Evolutionary conservation across 148 eudicot genomes (phyloP), one percentile per base, ranked within the genome.

Genomic region (Fagopyrum tataricum): DNA sequence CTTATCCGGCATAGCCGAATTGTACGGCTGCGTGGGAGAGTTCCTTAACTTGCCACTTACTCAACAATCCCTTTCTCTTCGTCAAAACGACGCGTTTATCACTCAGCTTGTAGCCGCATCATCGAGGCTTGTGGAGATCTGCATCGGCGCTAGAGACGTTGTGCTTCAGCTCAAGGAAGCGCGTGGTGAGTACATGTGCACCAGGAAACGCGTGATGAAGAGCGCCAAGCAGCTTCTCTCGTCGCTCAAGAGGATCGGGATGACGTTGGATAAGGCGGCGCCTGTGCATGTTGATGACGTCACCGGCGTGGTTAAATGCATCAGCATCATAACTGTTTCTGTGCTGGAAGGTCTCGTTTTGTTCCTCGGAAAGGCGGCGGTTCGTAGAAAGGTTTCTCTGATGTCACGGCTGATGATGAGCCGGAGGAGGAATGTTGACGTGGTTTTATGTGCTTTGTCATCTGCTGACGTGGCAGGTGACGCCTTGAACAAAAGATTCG

Each of bases 11-110:
- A 26, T 26, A 7, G 17, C 42, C 15, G 18, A 64, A 3, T 14
- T 64, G 9, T 64, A 64, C 69, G 20, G 20, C 14, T 64, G 69
- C 69, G 42, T 64, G 1, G 69, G 42, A 17, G 69, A 64, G 41
- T 26, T 64, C 7, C 69, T 64, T 0, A 0, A 1, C 20, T 7
- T 64, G 69, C 41, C 41, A 15, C 20, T 39, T 3, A 64, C 40
- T 6, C 39, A 64, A 9, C 69, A 64, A 64, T 15, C 69, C 15
- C 42, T 64, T n/a, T 64, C 69, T 15, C 42, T 39, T 5, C 69
- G 26, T n/a, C 69, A 64, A 15, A 24, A 24, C 6, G 69, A 64
- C 41, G 20, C 39, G 42, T 64, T 11, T 7, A 6, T 11, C 14
- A 41, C 14, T 13, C 20, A 26, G 31, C 42, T 64, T 6, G 15